Base-by-base conservation (phyloP, 129 eudicot genomes). In the Heracleum sosnowskyi region DNA sequence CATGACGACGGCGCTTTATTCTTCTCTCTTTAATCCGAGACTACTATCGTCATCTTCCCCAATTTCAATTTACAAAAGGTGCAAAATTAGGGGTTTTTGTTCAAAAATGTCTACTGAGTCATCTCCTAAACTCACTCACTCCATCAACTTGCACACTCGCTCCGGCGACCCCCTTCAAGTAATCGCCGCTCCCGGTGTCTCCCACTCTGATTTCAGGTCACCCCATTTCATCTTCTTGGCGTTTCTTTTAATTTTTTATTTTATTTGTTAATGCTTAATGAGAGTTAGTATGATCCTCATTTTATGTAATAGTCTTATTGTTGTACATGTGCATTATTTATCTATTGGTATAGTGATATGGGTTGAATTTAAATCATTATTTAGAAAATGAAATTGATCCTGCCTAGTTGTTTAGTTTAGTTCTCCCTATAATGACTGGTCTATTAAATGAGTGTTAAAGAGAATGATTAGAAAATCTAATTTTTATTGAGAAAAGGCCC, bases 181-280 rank as follows among this genome's bases (percentile, higher is more conserved):
- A 70, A 79, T 86, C 29, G 98, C 98, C 45, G 96, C 92, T 28
- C 87, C 96, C 55, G 99, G 99, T 44, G 74, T 92, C 70, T 85
- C 99, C 70, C 85, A 85, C 31, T 57, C 91, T 39, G 95, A 96
- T 22, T 92, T 96, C 93, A 91, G 93, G 98, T 68, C 69, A 81
- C 36, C 34, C n/a, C 22, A 8, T 72, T 28, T 24, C 29, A 22
- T n/a, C 11, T 72, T 31, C 39, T n/a, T 57, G 31, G 15, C 13
- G 31, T n/a, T 57, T 57, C 64, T 57, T 11, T 10, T n/a, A n/a
- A 16, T 60, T 60, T 60, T 60, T 10, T 60, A 26, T n/a, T 60
- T 1, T 2, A n/a, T n/a, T 26, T 60, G 1, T n/a, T 60, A 3
- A 10, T 60, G 17, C 34, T 10, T 9, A 10, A 24, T 57, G 13